These are phyloP conservation scores for Solanum etuberosum DNA, from an alignment of 257 asterid species.

Conservation along the genomic window DNA sequence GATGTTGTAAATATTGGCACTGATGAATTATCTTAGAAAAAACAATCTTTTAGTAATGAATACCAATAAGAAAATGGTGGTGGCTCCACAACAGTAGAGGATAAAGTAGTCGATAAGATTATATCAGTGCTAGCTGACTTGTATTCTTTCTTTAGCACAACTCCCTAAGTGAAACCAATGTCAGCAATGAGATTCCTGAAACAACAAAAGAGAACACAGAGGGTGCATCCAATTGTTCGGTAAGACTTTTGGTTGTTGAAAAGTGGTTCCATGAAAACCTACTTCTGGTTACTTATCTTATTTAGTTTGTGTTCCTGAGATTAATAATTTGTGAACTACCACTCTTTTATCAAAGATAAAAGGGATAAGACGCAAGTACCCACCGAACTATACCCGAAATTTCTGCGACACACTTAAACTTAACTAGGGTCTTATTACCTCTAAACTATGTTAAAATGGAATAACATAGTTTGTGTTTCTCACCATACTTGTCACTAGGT, in stretches of 20 bases:
- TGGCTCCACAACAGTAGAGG: background rate
- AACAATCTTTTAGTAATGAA: background rate
- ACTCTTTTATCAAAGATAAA: background rate
- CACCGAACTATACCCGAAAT: too few species aligned
- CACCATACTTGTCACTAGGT: background rate
- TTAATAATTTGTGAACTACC: background rate
- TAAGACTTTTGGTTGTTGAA: background rate
- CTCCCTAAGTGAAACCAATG: background rate
- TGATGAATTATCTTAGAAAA: background rate
- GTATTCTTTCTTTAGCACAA: constrained; percentile 2
- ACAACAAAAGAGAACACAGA: constrained; percentile 3
- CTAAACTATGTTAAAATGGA: too few species aligned
- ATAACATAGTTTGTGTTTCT: too few species aligned
- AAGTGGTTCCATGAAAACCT: background rate
- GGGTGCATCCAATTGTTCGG: background rate
- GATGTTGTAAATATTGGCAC: background rate
- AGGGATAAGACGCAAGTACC: too few species aligned
- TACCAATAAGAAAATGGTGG: background rate
- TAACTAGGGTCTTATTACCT: too few species aligned
- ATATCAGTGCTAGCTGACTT: background rate
- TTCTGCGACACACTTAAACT: too few species aligned
- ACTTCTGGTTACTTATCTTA: background rate
- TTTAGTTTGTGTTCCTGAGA: background rate
- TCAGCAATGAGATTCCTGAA: background rate
- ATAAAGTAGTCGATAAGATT: background rate